Percentiles rank a stretch among this genome's conserved stretches.
Evolutionary conservation across 495 filamentous ascomycete species (phyloP).

Genomic region (Xylaria bambusicola): DNA sequence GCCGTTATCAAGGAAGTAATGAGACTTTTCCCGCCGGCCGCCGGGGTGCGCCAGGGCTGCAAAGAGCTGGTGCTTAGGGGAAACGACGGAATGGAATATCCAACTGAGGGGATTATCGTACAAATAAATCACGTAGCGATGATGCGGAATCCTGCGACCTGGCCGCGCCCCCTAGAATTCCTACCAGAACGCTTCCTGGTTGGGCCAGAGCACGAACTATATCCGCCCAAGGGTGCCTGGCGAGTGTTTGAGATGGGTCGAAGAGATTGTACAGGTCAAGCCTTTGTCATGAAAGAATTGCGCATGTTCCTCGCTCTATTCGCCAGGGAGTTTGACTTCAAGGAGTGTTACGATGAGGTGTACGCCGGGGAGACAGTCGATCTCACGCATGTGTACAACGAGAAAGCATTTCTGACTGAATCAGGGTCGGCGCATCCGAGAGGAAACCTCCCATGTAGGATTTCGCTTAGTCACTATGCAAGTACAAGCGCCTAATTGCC

Average conservation of each 20-base stretch:
- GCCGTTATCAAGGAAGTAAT: conserved; percentile 55
- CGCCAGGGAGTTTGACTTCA: conserved; percentile 47
- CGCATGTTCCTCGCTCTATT: conserved; percentile 48
- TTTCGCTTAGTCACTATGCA: conserved; percentile 26
- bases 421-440: conserved; percentile 28
- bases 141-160: conserved; percentile 35
- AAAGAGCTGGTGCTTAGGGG: conserved; percentile 34
- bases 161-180: conserved; percentile 39
- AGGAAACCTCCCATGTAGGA: conserved; percentile 29
- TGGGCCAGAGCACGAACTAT: conserved; percentile 32
- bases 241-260: conserved; percentile 53
- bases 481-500: background rate
- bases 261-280: conserved; percentile 55
- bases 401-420: conserved; percentile 33
- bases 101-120: conserved; percentile 39
- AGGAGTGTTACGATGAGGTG: conserved; percentile 34
- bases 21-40: conserved; percentile 43
- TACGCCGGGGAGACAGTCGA: conserved; percentile 27
- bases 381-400: conserved; percentile 24
- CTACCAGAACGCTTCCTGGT: conserved; percentile 46
- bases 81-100: conserved; percentile 30
- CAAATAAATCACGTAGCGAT: conserved; percentile 36
- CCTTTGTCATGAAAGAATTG: conserved; percentile 50
- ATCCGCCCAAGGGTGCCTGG: conserved; percentile 46
- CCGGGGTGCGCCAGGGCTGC: conserved; percentile 31